Base-by-base conservation (phyloP, 2,329 filamentous ascomycete species). In the Cercospora sp. region DNA sequence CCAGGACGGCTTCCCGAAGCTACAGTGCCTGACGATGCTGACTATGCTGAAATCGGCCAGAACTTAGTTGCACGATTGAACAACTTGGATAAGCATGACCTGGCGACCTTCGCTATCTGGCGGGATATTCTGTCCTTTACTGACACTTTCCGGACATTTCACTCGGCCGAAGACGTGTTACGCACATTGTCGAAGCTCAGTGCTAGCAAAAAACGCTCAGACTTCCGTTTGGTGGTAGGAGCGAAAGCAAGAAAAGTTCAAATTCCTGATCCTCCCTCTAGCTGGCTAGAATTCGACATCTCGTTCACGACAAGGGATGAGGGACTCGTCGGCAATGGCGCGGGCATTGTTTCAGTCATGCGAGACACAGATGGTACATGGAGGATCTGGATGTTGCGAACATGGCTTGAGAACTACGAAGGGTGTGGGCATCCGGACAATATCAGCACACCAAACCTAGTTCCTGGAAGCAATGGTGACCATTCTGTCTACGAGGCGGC, bases 61-160 rank as follows among this genome's bases (percentile, higher is more conserved):
- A 16, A 13, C 3, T 60, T 70, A 7, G 40, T 73, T 9, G 12
- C 64, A 18, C 70, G 63, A 51, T 65, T 75, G 33, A 72, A 72
- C 62, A 51, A 64, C 13, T 60, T 73, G 26, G 10, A 72, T 8
- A 28, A 66, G 18, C 55, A 69, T 16, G 33, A 68, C 36, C 59
- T 75, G 4, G 65, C 66, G 6, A 42, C 65, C 1, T 62, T 68
- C 60, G 68, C 65, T 5, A 68, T 75, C 4, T 89, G 86, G 86
- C 80, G 87, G 42, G 87, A 89, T 72, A 84, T 88, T 64, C 81
- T 89, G 3, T 83, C 80, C 6, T 73, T 89, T 9, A 83, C 84
- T 0, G 88, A 86, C 83, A 82, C 86, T 36, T 80, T 87, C 26
- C 84, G 81, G 40, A 89, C 87, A 0, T 72, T 85, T n/a, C 82